Conservation (phyloP, 129 eudicot genomes). For the Saposhnikovia divaricata region DNA sequence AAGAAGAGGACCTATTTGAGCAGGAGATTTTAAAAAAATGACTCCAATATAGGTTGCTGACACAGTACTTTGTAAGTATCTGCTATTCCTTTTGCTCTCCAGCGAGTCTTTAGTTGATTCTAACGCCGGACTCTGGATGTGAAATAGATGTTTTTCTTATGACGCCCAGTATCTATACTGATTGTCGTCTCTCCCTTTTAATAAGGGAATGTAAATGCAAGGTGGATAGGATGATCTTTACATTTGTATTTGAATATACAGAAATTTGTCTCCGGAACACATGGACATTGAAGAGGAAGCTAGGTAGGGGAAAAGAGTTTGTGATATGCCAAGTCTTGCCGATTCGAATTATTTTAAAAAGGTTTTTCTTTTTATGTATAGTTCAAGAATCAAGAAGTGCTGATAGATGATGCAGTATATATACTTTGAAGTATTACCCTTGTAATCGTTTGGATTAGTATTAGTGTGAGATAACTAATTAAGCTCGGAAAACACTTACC, state of each 20-base stretch:
- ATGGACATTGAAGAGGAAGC: neutral
- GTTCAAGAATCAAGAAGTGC: neutral
- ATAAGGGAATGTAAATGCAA: neutral
- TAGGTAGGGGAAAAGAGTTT: neutral
- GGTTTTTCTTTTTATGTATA: neutral
- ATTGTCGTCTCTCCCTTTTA: neutral
- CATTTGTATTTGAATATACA: neutral
- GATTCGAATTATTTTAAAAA: neutral
- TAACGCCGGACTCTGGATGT: neutral
- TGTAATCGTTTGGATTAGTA: neutral
- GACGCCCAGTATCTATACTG: neutral
- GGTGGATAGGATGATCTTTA: neutral
- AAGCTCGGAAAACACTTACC: neutral
- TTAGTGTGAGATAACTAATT: neutral
- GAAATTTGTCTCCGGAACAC: neutral
- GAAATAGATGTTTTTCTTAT: neutral
- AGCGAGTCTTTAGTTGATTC: neutral
- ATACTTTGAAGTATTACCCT: neutral
- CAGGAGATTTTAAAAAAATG: neutral
- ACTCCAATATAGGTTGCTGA: neutral
- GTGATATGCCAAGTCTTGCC: neutral
- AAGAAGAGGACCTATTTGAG: conserved; percentile 28
- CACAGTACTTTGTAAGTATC: neutral
- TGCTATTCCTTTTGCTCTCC: neutral
- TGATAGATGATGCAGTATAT: neutral